Evolutionary conservation across 2,329 filamentous ascomycete species (phyloP), one percentile per base, ranked within the genome.

Genomic region (Chaetomium sp.): DNA sequence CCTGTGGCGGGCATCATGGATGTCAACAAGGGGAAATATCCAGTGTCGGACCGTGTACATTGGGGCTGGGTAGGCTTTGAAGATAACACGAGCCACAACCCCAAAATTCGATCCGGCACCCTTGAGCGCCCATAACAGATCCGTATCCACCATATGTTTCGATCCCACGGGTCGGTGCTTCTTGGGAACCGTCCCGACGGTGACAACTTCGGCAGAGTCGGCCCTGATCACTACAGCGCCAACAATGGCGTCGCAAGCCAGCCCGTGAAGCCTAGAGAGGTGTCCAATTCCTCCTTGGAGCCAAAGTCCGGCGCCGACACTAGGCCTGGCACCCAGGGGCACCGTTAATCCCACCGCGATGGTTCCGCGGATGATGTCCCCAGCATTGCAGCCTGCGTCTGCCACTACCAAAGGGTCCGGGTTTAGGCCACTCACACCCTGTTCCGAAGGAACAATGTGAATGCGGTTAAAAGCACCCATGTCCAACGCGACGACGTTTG

Each of bases 231-330:
- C 10, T 2, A 85, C 74, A 19, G 78, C 82, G 59, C 83, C 82
- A n/a, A 85, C 65, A 46, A 86, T 78, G 45, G 75, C 65, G 59
- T 86, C 82, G 60, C 80, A 85, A 2, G 80, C 59, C 10, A 87
- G 79, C 1, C 83, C 82, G 59, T 82, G 67, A 7, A 73, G 53
- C 56, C 82, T 72, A 38, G 77, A 63, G n/a, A 84, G 69, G 60
- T 85, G 81, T 1, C 82, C 82, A 49, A 86, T 82, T 52, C 83
- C 82, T 42, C 84, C 84, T 70, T 86, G 82, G 47, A 87, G 70
- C 80, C 81, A 86, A 11, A 82, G 61, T 0, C 84, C 84, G 0
- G 80, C 76, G 2, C 84, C 83, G 33, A 86, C 81, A 60, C 81
- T 85, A 59, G 83, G 83, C 5, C 83, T 79, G 33, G 80, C 65